These are phyloP conservation scores for Trichophyton verrucosum DNA, from an alignment of 2,329 filamentous ascomycete genomes.

Conservation along the genomic window DNA sequence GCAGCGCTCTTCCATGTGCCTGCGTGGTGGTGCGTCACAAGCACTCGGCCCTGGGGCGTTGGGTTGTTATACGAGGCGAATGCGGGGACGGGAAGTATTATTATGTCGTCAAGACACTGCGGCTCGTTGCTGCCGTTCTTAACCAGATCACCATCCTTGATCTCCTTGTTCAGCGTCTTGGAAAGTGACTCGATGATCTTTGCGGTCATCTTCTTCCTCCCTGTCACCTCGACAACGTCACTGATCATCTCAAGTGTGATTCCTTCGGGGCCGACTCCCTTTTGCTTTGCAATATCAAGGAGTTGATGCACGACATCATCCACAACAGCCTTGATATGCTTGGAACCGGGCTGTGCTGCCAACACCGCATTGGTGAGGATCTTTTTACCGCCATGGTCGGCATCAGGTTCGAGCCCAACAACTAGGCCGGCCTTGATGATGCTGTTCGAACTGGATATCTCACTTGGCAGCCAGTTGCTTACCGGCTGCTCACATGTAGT, in stretches of 20 bases:
- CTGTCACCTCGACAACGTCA: conserved; percentile 20
- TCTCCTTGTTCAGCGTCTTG: conserved; percentile 11
- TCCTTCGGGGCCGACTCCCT: conserved; percentile 11
- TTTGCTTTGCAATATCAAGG: conserved; percentile 13
- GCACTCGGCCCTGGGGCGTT: conserved; percentile 9
- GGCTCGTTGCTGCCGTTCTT: conserved; percentile 15
- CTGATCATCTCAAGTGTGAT: conserved; percentile 19
- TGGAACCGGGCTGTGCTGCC: conserved; percentile 13
- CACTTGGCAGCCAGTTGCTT: conserved; percentile 26
- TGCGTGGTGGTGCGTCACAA: conserved; percentile 11
- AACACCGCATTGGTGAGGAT: conserved; percentile 20
- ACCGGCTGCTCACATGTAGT: conserved; percentile 25
- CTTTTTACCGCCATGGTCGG: not conserved
- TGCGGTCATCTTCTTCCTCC: conserved; percentile 21
- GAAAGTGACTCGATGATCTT: conserved; percentile 15
- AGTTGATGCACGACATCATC: conserved; percentile 15
- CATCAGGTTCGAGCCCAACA: conserved; percentile 31
- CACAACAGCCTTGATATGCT: conserved; percentile 14
- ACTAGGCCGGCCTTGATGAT: conserved; percentile 20
- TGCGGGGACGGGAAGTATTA: conserved; percentile 18
- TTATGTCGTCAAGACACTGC: conserved; percentile 18
- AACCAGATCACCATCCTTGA: conserved; percentile 18
- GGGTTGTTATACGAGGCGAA: conserved; percentile 19
- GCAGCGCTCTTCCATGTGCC: conserved; percentile 11
- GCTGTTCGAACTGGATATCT: conserved; percentile 17